Base-by-base conservation (phyloP, 768 basidiomycete genomes). In the Tricholoma sp. region DNA sequence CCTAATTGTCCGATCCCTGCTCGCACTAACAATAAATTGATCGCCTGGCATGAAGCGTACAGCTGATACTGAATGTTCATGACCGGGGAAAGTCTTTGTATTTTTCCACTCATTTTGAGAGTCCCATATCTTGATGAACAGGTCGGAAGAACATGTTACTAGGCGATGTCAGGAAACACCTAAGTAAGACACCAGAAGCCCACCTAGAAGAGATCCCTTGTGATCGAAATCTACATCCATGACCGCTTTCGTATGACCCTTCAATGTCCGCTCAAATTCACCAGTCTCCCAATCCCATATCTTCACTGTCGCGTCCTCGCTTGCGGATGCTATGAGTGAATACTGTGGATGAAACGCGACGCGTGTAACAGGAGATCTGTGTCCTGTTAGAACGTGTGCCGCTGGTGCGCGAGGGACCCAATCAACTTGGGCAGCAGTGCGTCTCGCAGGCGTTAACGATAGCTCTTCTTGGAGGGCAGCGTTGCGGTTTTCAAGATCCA, bases 271-370 rank as follows among this genome's bases (percentile, higher is more conserved):
- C 70, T 96, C 94, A 68, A 94, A 89, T 63, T 95, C 93, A 41
- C 94, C 94, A 31, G 89, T 88, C 69, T 96, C 94, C 93, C 93
- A 96, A 64, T 96, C 94, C 93, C 94, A 95, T 48, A 95, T 85
- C 76, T 95, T 95, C 62, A 95, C 80, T 1, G 86, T 94, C 51
- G 91, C 80, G 66, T 96, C 94, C 66, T 93, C 92, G 62, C 90
- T 92, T 12, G 91, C 91, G 37, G 86, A 89, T 18, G 89, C 94
- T 44, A 95, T 72, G 7, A 91, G 74, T 29, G 86, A 90, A 72
- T 89, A 95, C 48, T 85, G 78, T 0, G 93, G 93, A 67, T 95
- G 94, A 68, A 95, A 96, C 4, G 89, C 83, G 42, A 95, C 81
- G 48, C 83, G 77, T 39, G 86, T 91, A 63, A 94, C 81, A 58